Base-by-base conservation (phyloP, 2,329 filamentous ascomycete species). In the Seiridium unicorne region DNA sequence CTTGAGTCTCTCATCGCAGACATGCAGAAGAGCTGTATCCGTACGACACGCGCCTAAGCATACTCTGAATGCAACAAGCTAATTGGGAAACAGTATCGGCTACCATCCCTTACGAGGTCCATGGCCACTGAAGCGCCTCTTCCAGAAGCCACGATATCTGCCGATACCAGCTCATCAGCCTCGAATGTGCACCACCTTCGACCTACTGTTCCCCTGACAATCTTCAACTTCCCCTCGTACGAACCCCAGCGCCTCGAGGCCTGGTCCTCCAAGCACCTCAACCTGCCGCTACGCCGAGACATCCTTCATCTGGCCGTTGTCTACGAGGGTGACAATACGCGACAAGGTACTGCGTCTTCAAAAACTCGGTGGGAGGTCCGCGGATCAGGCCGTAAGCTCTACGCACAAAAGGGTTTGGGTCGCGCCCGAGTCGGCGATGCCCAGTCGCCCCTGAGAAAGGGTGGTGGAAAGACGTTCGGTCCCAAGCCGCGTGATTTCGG, bases 401-500 rank as follows among this genome's bases (percentile, higher is more conserved):
- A 87, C 26, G 88, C 87, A 13, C 95, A 99, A 73, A 99, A 99
- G 78, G 95, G 95, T 60, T 85, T 83, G 3, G 95, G 95, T 60
- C 76, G 74, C 44, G 93, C 95, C 55, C 92, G 95, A 74, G 79
- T 90, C 3, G 94, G 95, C 63, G 85, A 88, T 71, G 89, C 84
- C 72, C 92, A 96, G 76, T 92, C 88, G 51, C 95, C 95, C 3
- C 85, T 96, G 74, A 78, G 92, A 47, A 83, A 84, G 63, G 95
- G 95, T 65, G 95, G 95, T 76, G 94, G 93, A 76, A 94, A 96
- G 68, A 81, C 88, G 0, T 92, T 93, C 70, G 95, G 95, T n/a
- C 95, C 95, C 35, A 89, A 93, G 68, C 93, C 93, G 34, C 85
- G 95, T 73, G 92, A 98, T 78, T 99, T 99, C 72, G 86, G 86